These are phyloP conservation scores for Diplocarpon mali DNA, from an alignment of 2,329 filamentous ascomycete species.

Conservation along the genomic window DNA sequence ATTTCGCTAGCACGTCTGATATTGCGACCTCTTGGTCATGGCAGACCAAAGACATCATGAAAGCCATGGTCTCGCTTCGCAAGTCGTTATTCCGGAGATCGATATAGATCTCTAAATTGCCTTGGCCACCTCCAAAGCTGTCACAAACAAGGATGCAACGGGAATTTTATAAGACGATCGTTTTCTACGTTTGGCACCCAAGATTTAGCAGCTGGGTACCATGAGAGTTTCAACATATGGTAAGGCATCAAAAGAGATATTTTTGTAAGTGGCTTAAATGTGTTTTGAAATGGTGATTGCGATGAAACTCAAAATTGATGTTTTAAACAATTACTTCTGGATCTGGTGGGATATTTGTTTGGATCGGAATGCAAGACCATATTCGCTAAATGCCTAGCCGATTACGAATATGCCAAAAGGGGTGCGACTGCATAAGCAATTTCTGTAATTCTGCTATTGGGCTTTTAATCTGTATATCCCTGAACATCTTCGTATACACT, in stretches of 20 bases:
- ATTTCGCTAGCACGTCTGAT: background rate
- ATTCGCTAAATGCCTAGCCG: no score
- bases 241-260: constrained; percentile 4
- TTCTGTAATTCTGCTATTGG: no score
- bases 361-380: no score
- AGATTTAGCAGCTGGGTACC: constrained; percentile 2
- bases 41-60: background rate
- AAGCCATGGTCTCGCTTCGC: background rate
- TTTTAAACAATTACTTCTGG: constrained; percentile 4
- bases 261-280: constrained; percentile 4
- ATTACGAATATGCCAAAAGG: no score
- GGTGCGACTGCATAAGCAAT: no score
- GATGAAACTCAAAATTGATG: constrained; percentile 1
- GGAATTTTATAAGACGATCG: constrained; percentile 3
- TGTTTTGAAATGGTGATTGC: constrained; percentile 5
- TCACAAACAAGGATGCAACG: constrained; percentile 2
- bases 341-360: background rate
- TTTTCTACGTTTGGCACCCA: constrained; percentile 4
- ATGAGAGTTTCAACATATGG: constrained; percentile 4
- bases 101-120: constrained; percentile 1
- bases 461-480: no score
- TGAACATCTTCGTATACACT: no score
- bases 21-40: constrained; percentile 6
- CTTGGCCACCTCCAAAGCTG: background rate
- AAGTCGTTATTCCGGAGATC: constrained; percentile 1